Base-by-base conservation (phyloP, 305 asterid species). In the Fraxinus dipetala region DNA sequence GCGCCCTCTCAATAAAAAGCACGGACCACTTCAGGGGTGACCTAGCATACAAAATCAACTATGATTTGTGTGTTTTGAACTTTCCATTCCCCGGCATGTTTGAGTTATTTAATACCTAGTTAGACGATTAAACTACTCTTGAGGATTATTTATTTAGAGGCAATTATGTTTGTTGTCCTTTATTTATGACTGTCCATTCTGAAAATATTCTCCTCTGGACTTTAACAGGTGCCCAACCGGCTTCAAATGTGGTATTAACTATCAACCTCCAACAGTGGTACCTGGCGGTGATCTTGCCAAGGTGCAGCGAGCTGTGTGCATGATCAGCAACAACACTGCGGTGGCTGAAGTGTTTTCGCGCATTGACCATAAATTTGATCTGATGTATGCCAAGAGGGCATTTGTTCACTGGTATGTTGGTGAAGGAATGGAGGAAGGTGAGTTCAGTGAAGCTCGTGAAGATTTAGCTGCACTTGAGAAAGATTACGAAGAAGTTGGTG, bases 351-450 rank as follows among this genome's bases (percentile, higher is more conserved):
- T 89, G 83, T 89, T 89, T 75, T 84, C 89, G 0, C 86, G 92
- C 43, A 89, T 89, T 14, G 92, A 89, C 85, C 92, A 89, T 88
- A 89, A 89, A 75, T 89, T 89, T 24, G 92, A 89, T 74, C 90
- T 89, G 78, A 89, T 89, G 92, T 89, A 87, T 6, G 87, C 92
- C 32, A 89, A 89, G 87, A 84, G 92, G 83, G 92, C 92, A 0
- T 89, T 89, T 36, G 92, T 89, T 65, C 92, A 89, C 82, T 89
- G 92, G 92, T 89, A 89, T 26, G 92, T 89, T 0, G 92, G 92
- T 38, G 92, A 89, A 81, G 92, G 92, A 81, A 89, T 89, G 92
- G 92, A 89, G 86, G 92, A 89, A 84, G 92, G 61, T 16, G 61
- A 51, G 61, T 51, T 51, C 61, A 51, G 61, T 51, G 61, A 51